Percentiles rank a stretch among this genome's conserved stretches.
Evolutionary conservation across 306 rosid genomes (phyloP).

Genomic region (Mimosa bimucronata): DNA sequence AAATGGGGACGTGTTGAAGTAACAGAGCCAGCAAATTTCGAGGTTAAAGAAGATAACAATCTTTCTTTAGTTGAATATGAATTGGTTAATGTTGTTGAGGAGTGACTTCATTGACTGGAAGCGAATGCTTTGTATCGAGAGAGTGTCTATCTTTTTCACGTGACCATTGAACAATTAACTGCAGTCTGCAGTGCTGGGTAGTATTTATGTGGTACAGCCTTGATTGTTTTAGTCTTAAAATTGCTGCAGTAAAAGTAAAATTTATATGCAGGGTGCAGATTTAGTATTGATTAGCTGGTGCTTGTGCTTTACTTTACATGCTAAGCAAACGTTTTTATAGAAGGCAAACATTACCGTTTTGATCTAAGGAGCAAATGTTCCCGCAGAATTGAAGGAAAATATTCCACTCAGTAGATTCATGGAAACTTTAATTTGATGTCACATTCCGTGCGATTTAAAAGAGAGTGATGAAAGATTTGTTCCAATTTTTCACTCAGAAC

Average conservation of each 20-base stretch:
- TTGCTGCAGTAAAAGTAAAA: slow-evolving; percentile 33
- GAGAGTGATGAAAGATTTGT: background rate
- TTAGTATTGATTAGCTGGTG: slow-evolving; percentile 22
- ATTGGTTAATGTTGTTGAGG: slow-evolving; percentile 72
- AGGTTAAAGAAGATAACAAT: slow-evolving; percentile 82
- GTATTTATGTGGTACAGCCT: slow-evolving; percentile 50
- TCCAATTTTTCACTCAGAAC: background rate
- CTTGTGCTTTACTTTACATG: slow-evolving; percentile 13
- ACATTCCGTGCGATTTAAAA: background rate
- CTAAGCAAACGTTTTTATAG: background rate
- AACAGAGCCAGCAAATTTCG: slow-evolving; percentile 68
- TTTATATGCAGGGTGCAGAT: slow-evolving; percentile 4
- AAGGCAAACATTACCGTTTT: background rate
- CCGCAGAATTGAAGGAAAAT: background rate
- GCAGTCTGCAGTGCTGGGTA: slow-evolving; percentile 41
- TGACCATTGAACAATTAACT: slow-evolving; percentile 40
- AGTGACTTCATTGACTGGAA: slow-evolving; percentile 47
- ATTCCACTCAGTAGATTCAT: background rate
- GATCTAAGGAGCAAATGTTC: background rate
- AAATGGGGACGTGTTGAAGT: slow-evolving; percentile 89
- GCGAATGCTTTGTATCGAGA: slow-evolving; percentile 39
- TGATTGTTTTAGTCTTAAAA: slow-evolving; percentile 41
- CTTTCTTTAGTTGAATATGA: slow-evolving; percentile 89
- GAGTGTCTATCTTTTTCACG: slow-evolving; percentile 36
- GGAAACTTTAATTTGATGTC: background rate